Evolutionary conservation across 2,329 filamentous ascomycete species (phyloP), one percentile per base, ranked within the genome.

Genomic region (Amesomyces nigricolor): DNA sequence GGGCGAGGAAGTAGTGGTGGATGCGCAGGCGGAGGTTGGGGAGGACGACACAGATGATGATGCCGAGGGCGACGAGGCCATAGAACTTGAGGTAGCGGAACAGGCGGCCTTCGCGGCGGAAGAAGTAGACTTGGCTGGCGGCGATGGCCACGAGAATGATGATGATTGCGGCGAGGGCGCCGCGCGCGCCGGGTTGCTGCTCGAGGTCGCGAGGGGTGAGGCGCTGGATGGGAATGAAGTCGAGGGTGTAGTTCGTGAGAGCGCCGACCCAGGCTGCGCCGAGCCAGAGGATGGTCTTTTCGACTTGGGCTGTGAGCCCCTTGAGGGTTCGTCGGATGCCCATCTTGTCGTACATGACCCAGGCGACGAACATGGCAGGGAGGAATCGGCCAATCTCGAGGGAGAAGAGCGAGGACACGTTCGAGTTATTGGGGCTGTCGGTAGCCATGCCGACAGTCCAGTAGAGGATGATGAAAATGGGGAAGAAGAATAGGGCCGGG

Each of bases 161-260:
- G 38, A 96, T 76, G 58, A 99, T 87, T 54, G 89, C 79, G 44
- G 88, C 82, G 47, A 99, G 74, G 0, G 94, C 92, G 1, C 88
- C 80, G 54, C 89, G 86, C 0, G 92, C 94, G 7, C 94, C 94
- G 0, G 94, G 92, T 67, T 99, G 91, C 63, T 91, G 86, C 47
- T 87, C 75, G 43, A 99, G 82, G 67, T 99, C 94, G 68, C 95
- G 90, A 0, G 86, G 84, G 8, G 89, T 97, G n/a, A 99, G 78
- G 2, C 94, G 86, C 70, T 91, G 84, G 62, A 99, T 94, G 0
- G 94, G 94, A 58, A 99, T 96, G 72, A 89, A 87, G 64, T 90
- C 88, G 66, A 99, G 89, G 0, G 94, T 97, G 71, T 96, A 95
- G 72, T 97, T 97, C 66, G 92, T 92, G 62, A 99, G 73, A 1